Evolutionary conservation across 345 rosid species (phyloP), one percentile per base, ranked within the genome.

Genomic region (Iberis pinnata): DNA sequence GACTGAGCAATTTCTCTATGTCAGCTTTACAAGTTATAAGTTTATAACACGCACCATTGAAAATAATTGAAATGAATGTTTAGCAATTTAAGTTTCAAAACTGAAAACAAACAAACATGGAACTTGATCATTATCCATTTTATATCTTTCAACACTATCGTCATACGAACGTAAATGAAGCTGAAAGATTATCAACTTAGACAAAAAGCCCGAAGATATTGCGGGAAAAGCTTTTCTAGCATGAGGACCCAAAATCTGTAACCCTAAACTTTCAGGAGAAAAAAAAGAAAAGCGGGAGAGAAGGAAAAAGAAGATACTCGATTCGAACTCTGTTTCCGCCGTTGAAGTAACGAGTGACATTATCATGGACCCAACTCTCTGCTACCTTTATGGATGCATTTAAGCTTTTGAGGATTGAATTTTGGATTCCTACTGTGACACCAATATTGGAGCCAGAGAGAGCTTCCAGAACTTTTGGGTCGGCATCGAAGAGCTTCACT

Each of bases 321-420:
- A 89, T 78, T 49, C 78, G 77, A 52, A 83, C 88, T 35, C 71
- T 72, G 68, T 54, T 54, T 33, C 75, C 75, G 8, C 70, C 58
- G 12, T 84, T 52, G 73, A 75, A 66, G 75, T 81, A 89, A 61
- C 97, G 95, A 64, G 95, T 86, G 76, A 86, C 88, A 70, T 89
- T 89, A 58, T 89, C 97, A 70, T 89, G 97, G 17, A 86, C 90
- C 97, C 97, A 89, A 46, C 77, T 81, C 67, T 67, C 75, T 4
- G 88, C 97, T 44, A 77, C 86, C 55, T 83, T 82, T 61, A 5
- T 58, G 7, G 95, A 86, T 13, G 88, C 82, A 77, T 89, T 89
- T 18, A 89, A 45, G 66, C 53, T 75, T 53, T 64, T 76, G 47
- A 89, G 80, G 75, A 84, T 67, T 3, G 60, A 76, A 67, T 86